Base-by-base conservation (phyloP, 1,139 yeast species). In the Pichia sp. region DNA sequence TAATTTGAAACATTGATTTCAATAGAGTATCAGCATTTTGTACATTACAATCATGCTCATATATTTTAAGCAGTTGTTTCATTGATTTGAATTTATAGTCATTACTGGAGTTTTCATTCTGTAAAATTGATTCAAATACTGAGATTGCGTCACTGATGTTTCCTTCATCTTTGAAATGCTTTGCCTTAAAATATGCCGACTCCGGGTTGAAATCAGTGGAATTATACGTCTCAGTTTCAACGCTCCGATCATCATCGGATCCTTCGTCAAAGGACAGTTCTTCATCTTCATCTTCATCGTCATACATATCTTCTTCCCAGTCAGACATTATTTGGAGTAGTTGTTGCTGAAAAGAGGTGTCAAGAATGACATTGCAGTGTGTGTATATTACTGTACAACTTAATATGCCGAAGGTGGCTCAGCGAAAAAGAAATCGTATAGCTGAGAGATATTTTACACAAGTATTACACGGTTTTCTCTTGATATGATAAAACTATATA, bases 31-130 rank as follows among this genome's bases (percentile, higher is more conserved):
- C 51, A 11, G 74, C 65, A 30, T 64, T 60, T 2, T 61, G 66
- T 36, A 61, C 61, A 9, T 58, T 45, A 7, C 63, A 56, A 20
- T 60, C 53, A 21, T 62, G 60, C 47, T 70, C 72, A 30, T 66
- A 59, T 9, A 79, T 61, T 60, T 84, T 84, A 38, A 82, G 68
- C 30, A 72, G 61, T 54, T 84, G 94, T 52, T 84, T 84, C 40
- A 67, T 60, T 0, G 86, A 68, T 49, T 78, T 81, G 59, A 81
- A 79, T 3, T 73, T 55, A 67, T 74, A 76, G 31, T 63, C 66
- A 5, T 52, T 36, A 12, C 41, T 30, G 2, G 28, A 24, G 11
- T 57, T 60, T 4, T 55, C 52, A 15, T 52, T 56, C 0, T 51
- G 53, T 1, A 69, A 55, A 2, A 74, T 65, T 18, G 55, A 56